These are phyloP conservation scores for Phialocephala subalpina DNA, from an alignment of 2,329 filamentous ascomycete genomes.

Conservation along the genomic window DNA sequence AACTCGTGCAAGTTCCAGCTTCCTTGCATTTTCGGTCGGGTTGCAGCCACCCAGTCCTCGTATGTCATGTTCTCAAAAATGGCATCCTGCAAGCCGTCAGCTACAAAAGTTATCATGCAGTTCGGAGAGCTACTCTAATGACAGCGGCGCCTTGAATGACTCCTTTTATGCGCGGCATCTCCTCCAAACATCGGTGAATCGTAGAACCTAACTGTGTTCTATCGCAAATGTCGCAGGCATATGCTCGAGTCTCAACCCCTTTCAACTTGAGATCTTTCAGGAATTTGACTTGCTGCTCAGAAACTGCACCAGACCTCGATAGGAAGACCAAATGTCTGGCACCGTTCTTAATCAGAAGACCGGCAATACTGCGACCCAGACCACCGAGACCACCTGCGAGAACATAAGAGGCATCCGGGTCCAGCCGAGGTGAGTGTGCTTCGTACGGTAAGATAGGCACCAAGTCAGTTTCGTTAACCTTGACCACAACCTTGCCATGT, in stretches of 20 bases:
- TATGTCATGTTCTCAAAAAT: conserved; percentile 45
- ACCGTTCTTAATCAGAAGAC: conserved; percentile 35
- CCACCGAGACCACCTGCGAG: conserved; percentile 43
- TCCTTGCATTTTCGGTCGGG: conserved; percentile 45
- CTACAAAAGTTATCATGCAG: not conserved
- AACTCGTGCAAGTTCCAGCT: conserved; percentile 32
- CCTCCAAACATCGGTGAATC: not conserved
- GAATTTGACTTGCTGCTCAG: conserved; percentile 8
- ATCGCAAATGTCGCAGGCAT: conserved; percentile 17
- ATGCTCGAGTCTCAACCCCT: conserved; percentile 48
- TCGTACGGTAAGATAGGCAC: conserved; percentile 22
- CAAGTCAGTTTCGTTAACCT: conserved; percentile 2
- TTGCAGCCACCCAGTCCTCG: conserved; percentile 44
- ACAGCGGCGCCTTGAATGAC: not conserved
- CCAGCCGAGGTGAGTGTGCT: not conserved
- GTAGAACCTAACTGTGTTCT: not conserved
- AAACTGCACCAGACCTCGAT: conserved; percentile 36
- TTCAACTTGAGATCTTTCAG: conserved; percentile 43
- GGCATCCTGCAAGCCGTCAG: conserved; percentile 20
- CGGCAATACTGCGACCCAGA: conserved; percentile 37
- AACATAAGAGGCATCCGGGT: conserved; percentile 36
- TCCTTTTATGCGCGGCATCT: conserved; percentile 1
- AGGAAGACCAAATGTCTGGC: conserved; percentile 41
- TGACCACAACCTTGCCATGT: conserved; percentile 12
- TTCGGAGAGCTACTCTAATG: not conserved